These are phyloP conservation scores for Forsythia viridissima DNA, from an alignment of 257 asterid genomes.

Conservation along the genomic window DNA sequence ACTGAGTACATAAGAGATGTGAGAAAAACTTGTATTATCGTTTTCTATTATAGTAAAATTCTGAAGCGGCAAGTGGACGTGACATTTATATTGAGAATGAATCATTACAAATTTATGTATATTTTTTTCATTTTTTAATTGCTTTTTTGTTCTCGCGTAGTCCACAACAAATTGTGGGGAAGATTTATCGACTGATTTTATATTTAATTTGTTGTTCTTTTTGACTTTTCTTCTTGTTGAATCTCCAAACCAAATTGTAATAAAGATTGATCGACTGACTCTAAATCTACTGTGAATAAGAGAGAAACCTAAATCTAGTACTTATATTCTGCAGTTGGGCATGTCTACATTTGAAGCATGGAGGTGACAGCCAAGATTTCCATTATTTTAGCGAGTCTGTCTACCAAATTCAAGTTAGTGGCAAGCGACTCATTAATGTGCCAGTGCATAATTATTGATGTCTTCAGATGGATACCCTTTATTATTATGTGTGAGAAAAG, in stretches of 20 bases:
- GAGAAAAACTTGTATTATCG: too few relatives aligned
- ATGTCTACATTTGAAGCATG: background rate
- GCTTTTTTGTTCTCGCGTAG: too few relatives aligned
- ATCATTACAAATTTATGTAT: too few relatives aligned
- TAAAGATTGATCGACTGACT: background rate
- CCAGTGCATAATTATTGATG: background rate
- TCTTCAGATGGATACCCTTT: background rate
- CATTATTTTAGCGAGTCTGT: background rate
- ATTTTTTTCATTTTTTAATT: too few relatives aligned
- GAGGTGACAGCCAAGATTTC: background rate
- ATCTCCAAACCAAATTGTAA: background rate
- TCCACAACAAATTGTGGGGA: too few relatives aligned
- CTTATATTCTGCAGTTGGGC: background rate
- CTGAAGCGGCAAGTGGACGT: too few relatives aligned
- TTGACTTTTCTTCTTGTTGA: too few relatives aligned
- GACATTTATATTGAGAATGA: too few relatives aligned
- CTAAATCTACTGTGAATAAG: background rate
- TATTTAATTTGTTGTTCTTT: too few relatives aligned
- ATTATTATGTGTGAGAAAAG: background rate
- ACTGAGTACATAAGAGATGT: too few relatives aligned
- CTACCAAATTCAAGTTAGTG: slow-evolving; percentile 6
- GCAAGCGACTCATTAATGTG: background rate
- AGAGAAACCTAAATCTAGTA: background rate
- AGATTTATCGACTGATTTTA: too few relatives aligned
- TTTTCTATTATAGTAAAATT: too few relatives aligned